Conservation (phyloP, 345 rosid genomes). For the Linum trigynum region DNA sequence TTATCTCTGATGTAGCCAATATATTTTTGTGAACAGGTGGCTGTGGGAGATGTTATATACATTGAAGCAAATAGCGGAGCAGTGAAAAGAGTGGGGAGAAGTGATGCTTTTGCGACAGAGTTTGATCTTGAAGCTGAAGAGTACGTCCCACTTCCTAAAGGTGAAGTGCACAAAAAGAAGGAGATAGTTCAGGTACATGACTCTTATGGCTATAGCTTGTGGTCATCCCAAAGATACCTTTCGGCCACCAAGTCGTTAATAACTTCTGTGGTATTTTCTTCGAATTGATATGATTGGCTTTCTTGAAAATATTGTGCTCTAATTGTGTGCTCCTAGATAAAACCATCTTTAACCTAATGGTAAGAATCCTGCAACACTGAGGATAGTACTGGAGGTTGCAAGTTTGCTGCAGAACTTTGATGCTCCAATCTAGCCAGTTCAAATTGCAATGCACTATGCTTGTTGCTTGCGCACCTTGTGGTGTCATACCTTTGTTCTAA, state of each 20-base stretch:
- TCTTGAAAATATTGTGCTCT: background rate
- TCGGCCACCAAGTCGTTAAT: background rate
- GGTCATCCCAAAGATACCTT: background rate
- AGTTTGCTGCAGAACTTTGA: background rate
- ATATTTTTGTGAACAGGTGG: conserved; percentile 36
- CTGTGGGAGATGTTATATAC: conserved; percentile 97
- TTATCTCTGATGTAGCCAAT: conserved; percentile 8
- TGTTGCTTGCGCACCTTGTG: background rate
- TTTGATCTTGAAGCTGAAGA: conserved; percentile 99
- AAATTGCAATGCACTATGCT: background rate
- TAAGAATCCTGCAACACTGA: too few relatives aligned
- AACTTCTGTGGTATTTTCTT: background rate
- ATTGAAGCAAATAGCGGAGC: conserved; percentile 98
- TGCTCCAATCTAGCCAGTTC: background rate
- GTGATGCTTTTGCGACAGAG: conserved; percentile 95
- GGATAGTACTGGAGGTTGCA: background rate
- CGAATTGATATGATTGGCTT: conserved; percentile 1
- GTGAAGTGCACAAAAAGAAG: conserved; percentile 97
- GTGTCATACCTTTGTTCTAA: background rate
- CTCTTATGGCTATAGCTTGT: background rate
- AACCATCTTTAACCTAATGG: background rate
- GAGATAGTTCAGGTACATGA: conserved; percentile 87
- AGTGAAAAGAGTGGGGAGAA: conserved; percentile 90
- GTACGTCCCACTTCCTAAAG: conserved; percentile 97
- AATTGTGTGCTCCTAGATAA: background rate